Conservation (phyloP, 2,329 filamentous ascomycete species). For the Mycosphaerella arachidis region DNA sequence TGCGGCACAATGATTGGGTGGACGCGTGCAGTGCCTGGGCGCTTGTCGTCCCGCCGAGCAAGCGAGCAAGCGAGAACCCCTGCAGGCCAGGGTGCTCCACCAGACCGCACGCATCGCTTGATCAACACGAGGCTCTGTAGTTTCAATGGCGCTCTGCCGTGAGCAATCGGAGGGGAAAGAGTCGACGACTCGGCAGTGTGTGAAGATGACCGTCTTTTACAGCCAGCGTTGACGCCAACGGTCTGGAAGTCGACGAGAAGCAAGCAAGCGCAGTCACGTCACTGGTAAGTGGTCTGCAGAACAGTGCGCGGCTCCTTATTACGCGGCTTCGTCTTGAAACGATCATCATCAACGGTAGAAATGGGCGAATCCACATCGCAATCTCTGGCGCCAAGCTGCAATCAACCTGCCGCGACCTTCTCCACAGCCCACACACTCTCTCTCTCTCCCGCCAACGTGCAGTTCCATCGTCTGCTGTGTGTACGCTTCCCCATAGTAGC, state of each 20-base stretch:
- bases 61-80: too few species aligned
- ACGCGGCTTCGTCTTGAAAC: background rate
- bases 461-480: background rate
- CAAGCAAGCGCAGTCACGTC: too few species aligned
- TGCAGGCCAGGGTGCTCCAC: too few species aligned
- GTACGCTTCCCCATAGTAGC: background rate
- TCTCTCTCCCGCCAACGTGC: background rate
- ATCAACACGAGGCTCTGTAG: background rate
- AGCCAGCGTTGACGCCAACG: background rate
- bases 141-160: background rate
- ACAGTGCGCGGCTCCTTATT: background rate
- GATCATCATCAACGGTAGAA: background rate
- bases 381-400: background rate
- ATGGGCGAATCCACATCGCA: background rate
- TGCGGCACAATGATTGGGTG: background rate
- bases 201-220: background rate
- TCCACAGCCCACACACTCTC: background rate
- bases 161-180: background rate
- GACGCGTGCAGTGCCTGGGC: background rate
- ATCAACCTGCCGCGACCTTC: background rate
- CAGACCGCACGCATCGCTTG: too few species aligned
- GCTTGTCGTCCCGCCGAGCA: too few species aligned
- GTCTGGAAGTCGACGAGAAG: too few species aligned
- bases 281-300: background rate
- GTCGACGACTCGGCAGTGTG: background rate